Percentiles rank a stretch among this genome's conserved stretches.
phyloP scores from a whole-genome alignment of 148 eudicot genomes.

The Nepenthes mirabilis region DNA sequence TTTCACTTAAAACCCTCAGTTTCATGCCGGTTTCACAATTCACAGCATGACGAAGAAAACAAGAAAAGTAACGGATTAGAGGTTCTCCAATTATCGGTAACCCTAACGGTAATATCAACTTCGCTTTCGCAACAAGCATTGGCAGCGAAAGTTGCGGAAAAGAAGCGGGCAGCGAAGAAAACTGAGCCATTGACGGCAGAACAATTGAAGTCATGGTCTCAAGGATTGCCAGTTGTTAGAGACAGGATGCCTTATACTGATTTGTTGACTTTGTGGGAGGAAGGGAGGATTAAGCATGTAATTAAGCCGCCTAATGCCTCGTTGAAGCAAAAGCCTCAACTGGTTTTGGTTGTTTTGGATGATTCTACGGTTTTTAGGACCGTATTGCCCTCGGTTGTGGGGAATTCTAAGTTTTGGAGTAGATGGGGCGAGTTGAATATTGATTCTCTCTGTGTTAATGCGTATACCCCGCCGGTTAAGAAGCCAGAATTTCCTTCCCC shows the following conservation, averaged over 20 bases:
- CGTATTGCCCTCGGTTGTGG: conserved; percentile 62
- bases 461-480: conserved; percentile 72
- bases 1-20: conserved; percentile 17
- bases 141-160: conserved; percentile 52
- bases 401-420: conserved; percentile 61
- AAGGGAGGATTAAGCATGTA: conserved; percentile 62
- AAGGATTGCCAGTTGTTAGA: conserved; percentile 59
- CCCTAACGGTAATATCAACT: conserved; percentile 62
- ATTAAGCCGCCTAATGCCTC: conserved; percentile 42
- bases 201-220: conserved; percentile 51
- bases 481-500: conserved; percentile 64
- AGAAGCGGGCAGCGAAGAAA: conserved; percentile 44
- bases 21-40: conserved; percentile 17
- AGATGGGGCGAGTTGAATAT: conserved; percentile 62
- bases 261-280: conserved; percentile 47
- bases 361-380: conserved; percentile 78
- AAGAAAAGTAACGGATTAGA: conserved; percentile 15
- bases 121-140: conserved; percentile 42
- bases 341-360: conserved; percentile 68
- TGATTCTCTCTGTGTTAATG: conserved; percentile 58
- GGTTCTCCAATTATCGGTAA: conserved; percentile 44
- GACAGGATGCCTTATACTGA: conserved; percentile 53
- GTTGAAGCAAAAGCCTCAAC: conserved; percentile 36
- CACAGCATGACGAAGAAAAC: conserved; percentile 21
- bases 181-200: conserved; percentile 46